Percentiles rank a stretch among this genome's conserved stretches.
These are phyloP conservation scores for Dalbergia cochinchinensis DNA, from an alignment of 306 rosid genomes.

Conservation along the genomic window DNA sequence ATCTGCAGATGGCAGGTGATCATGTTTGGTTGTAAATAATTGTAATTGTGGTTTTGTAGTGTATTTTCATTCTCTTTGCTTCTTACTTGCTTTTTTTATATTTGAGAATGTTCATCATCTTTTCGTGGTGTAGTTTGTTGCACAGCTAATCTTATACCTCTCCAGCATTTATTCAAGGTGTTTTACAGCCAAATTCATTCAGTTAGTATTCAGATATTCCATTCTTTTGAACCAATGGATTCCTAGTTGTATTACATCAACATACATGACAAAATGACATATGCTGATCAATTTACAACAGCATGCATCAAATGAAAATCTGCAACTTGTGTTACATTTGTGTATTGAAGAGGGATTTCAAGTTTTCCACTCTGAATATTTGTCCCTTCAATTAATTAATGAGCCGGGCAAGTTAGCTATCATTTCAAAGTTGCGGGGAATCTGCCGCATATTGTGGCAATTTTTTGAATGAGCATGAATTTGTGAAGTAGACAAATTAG, in stretches of 20 bases:
- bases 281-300: not conserved
- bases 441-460: not conserved
- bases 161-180: slow-evolving; percentile 12
- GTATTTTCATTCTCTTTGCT: not conserved
- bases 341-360: not conserved
- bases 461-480: slow-evolving; percentile 17
- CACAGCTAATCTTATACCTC: slow-evolving; percentile 1
- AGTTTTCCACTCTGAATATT: too few relatives aligned
- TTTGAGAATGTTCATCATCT: not conserved
- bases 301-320: not conserved
- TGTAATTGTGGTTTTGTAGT: not conserved
- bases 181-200: slow-evolving; percentile 3
- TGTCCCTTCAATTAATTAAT: too few relatives aligned
- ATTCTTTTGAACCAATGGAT: not conserved
- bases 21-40: not conserved
- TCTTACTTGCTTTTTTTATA: not conserved
- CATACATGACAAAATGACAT: not conserved
- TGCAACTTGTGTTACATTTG: not conserved
- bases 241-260: not conserved
- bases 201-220: not conserved
- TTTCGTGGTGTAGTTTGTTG: not conserved
- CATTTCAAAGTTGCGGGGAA: too few relatives aligned
- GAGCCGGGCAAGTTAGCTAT: too few relatives aligned
- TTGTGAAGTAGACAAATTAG: slow-evolving; percentile 10
- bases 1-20: slow-evolving; percentile 1